Base-by-base conservation (phyloP, 257 asterid species). In the Ophiorrhiza pumila region DNA sequence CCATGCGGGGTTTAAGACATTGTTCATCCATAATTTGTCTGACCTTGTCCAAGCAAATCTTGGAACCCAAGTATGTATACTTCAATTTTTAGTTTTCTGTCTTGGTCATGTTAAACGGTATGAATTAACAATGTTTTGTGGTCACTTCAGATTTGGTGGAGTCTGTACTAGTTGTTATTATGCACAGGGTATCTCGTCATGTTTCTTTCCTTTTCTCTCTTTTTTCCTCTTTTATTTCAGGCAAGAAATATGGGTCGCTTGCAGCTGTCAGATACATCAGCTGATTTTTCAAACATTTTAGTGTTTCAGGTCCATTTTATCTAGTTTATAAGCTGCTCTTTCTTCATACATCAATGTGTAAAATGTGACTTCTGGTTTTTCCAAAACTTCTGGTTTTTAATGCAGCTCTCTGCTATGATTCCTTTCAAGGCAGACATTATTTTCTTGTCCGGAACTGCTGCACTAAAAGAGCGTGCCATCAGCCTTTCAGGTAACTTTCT, bases 251-350 rank as follows among this genome's bases (percentile, higher is more conserved):
- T 72, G 80, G 92, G 88, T 65, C 86, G 86, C 71, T 81, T 90
- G 83, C 96, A 86, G 89, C 98, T 95, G 75, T 88, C 99, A 45
- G 96, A 95, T 80, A 84, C 96, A 70, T 83, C 90, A 64, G 98
- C 88, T 56, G 73, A 80, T 76, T 85, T 87, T 77, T 84, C 99
- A 53, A 95, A 89, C 65, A 81, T 95, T 82, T 87, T 95, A 68
- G 96, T 95, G 78, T 92, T 95, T 85, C 98, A 95, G 99, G 99
- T 95, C 71, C 71, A 55, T 75, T 58, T 67, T 41, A 39, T 45
- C 56, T n/a, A 46, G 15, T 45, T 64, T 37, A 10, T n/a, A 4
- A 56, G 72, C 47, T 34, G 15, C 29, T 61, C 29, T 47, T 43
- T 67, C 17, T 52, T 57, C 23, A 32, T 18, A 5, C 20, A n/a